Evolutionary conservation across 2,329 filamentous ascomycete genomes (phyloP).

Genomic region (Escovopsis sp.): DNA sequence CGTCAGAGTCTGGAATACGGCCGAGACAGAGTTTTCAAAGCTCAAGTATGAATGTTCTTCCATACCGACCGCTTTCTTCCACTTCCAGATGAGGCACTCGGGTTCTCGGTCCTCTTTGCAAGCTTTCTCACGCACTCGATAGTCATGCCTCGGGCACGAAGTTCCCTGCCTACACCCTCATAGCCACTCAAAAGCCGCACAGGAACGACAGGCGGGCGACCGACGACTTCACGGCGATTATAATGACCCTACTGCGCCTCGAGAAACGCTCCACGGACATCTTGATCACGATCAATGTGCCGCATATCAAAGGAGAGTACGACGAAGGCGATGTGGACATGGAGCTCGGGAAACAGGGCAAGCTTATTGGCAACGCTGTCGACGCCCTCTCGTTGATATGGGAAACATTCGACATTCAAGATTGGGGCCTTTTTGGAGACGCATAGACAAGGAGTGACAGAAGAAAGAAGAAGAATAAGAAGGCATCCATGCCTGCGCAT

Average conservation of each 20-base stretch:
- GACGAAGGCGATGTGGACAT: constrained; percentile 56
- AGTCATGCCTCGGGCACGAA: constrained; percentile 19
- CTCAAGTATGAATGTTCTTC: no score
- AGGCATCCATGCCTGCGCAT: no score
- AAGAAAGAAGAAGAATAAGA: no score
- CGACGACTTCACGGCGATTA: constrained; percentile 54
- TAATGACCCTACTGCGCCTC: constrained; percentile 63
- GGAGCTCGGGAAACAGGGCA: constrained; percentile 47
- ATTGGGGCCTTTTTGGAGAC: constrained; percentile 58
- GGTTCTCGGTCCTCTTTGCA: no score
- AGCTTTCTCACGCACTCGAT: not conserved
- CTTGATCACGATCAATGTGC: constrained; percentile 75
- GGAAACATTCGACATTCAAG: constrained; percentile 59
- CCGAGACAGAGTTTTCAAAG: constrained; percentile 41
- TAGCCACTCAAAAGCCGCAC: constrained; percentile 44
- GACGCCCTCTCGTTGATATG: constrained; percentile 55
- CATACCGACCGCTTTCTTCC: no score
- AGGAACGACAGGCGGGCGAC: constrained; percentile 12
- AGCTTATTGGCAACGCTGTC: constrained; percentile 51
- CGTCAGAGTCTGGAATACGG: constrained; percentile 51
- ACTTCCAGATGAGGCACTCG: no score
- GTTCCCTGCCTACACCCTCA: constrained; percentile 51
- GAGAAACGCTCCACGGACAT: constrained; percentile 65
- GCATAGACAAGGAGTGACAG: constrained; percentile 7
- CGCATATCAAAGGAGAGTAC: constrained; percentile 63